Conservation (phyloP, 176 grass and related monocot species). For the Triticum aestivum region DNA sequence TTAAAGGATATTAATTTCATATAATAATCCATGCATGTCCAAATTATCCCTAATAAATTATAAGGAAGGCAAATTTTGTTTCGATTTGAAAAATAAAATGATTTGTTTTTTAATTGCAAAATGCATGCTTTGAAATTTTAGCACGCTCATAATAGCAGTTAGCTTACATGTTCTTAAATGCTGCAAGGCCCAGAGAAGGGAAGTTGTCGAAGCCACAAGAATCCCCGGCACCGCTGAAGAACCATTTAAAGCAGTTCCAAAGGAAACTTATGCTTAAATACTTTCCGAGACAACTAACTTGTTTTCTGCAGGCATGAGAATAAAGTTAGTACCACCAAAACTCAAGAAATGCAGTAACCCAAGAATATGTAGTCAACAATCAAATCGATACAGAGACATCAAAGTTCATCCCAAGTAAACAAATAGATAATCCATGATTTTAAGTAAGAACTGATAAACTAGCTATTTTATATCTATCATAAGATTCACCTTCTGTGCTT, state of each 20-base stretch:
- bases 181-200: conserved; percentile 63
- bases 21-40: not conserved
- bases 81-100: too few relatives aligned
- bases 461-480: not conserved
- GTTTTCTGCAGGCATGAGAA: conserved; percentile 52
- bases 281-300: conserved; percentile 84
- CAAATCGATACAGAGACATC: not conserved
- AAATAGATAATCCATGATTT: not conserved
- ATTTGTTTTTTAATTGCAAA: not conserved
- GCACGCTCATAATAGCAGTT: not conserved
- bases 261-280: conserved; percentile 87
- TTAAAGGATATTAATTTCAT: not conserved
- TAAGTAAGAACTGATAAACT: not conserved
- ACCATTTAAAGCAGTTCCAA: conserved; percentile 96
- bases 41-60: not conserved
- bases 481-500: not conserved
- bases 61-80: not conserved
- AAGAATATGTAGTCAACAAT: not conserved
- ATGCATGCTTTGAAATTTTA: not conserved
- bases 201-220: conserved; percentile 85
- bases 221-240: conserved; percentile 76
- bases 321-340: not conserved
- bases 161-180: conserved; percentile 82
- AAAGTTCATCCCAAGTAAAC: not conserved
- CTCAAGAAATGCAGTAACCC: not conserved